Base-by-base conservation (phyloP, 352 stramenopile genomes). In the Phytophthora citricola region DNA sequence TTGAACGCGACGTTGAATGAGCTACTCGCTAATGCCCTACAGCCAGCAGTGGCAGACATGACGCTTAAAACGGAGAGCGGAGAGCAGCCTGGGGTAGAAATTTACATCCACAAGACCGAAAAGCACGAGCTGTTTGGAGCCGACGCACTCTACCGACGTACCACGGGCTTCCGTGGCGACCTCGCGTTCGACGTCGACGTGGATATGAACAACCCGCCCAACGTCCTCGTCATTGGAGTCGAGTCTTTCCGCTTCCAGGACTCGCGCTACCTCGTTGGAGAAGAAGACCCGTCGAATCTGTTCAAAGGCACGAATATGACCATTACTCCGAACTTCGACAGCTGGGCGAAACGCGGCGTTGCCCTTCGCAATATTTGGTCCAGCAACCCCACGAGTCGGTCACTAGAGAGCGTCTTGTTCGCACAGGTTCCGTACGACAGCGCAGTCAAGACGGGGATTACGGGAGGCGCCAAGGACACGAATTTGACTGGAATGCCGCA, bases 291-390 rank as follows among this genome's bases (percentile, higher is more conserved):
- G 14, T 41, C 68, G 17, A 80, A 87, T 53, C 29, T 89, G 38
- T 72, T 67, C 50, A 72, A 72, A 50, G 64, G 57, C n/a, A 67
- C 40, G 1, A 40, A 67, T 29, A 32, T 59, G 62, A 78, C 73
- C 0, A 71, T 87, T 15, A 83, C 75, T 8, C 77, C 75, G 0
- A 63, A 81, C 9, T 87, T 87, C 20, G 75, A 89, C 41, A 56
- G 57, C 41, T 89, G 74, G 70, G 73, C 80, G 5, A 73, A 78
- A 39, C 75, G 75, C 26, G 76, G 76, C 27, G 63, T 89, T 20
- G 80, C 75, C 1, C 75, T 89, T 29, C 65, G 55, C 20, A 89
- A 87, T 44, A 71, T 89, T 39, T 89, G 80, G 77, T 87, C 80
- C 1, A 87, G 75, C 36, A 87, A 73, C 59, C 67, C 66, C 15